Evolutionary conservation across 768 basidiomycete species (phyloP).

Genomic region (Cystobasidium ongulense): DNA sequence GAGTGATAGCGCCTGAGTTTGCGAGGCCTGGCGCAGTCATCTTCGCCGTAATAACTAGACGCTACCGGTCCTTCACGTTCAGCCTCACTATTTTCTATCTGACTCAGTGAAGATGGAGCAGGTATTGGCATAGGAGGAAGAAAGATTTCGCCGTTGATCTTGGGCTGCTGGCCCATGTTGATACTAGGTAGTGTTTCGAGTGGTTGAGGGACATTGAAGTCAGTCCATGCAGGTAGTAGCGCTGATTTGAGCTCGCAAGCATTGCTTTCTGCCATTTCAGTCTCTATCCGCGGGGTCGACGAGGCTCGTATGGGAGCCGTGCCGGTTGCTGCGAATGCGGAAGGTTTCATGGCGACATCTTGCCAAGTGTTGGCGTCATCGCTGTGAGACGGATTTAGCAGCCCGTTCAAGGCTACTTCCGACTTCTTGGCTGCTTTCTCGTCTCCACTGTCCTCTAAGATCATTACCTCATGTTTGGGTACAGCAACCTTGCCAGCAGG

Average conservation of each 20-base stretch:
- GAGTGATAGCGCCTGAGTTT: constrained; percentile 78
- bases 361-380: too few relatives aligned
- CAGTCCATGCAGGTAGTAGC: too few relatives aligned
- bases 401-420: too few relatives aligned
- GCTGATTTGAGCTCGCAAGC: too few relatives aligned
- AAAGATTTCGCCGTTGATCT: neutral
- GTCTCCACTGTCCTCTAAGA: neutral
- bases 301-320: too few relatives aligned
- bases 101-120: neutral
- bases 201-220: too few relatives aligned
- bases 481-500: neutral
- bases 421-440: neutral
- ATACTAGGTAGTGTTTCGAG: neutral
- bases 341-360: too few relatives aligned
- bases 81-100: neutral
- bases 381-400: too few relatives aligned
- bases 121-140: neutral
- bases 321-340: too few relatives aligned
- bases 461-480: neutral
- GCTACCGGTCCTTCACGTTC: neutral
- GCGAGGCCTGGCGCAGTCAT: constrained; percentile 65
- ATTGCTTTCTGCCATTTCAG: neutral
- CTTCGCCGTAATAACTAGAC: neutral
- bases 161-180: neutral
- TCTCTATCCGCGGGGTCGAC: too few relatives aligned